Conservation (phyloP, 305 asterid genomes). For the Fraxinus paxiana region DNA sequence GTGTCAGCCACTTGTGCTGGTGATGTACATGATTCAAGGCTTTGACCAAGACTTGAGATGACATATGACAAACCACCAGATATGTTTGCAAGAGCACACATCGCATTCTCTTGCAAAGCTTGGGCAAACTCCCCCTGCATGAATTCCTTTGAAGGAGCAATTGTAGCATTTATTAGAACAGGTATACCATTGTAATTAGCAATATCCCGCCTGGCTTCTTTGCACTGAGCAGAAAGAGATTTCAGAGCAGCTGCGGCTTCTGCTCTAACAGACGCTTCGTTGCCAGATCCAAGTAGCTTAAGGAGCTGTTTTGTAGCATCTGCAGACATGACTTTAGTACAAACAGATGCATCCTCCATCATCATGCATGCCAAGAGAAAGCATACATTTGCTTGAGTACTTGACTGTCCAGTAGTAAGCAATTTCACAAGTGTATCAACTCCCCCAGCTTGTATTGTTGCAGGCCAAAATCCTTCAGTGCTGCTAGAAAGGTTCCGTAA, state of each 20-base stretch:
- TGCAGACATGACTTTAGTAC: slow-evolving; percentile 73
- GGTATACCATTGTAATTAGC: slow-evolving; percentile 90
- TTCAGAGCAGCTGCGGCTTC: slow-evolving; percentile 97
- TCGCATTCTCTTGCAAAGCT: slow-evolving; percentile 98
- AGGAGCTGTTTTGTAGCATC: slow-evolving; percentile 87
- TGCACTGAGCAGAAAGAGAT: slow-evolving; percentile 94
- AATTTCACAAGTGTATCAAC: slow-evolving; percentile 82
- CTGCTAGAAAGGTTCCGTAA: slow-evolving; percentile 80
- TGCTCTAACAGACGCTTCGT: slow-evolving; percentile 92
- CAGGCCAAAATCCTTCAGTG: slow-evolving; percentile 97
- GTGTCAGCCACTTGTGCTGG: slow-evolving; percentile 98
- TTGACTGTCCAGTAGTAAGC: slow-evolving; percentile 77
- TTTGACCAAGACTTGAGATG: slow-evolving; percentile 95
- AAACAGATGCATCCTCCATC: slow-evolving; percentile 94
- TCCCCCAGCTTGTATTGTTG: slow-evolving; percentile 82
- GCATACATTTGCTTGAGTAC: slow-evolving; percentile 94
- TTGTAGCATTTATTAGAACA: slow-evolving; percentile 88
- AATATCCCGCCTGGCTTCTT: slow-evolving; percentile 83
- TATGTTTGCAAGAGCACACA: slow-evolving; percentile 99
- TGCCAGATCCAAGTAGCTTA: slow-evolving; percentile 78
- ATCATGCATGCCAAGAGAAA: slow-evolving; percentile 94
- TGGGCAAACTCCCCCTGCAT: slow-evolving; percentile 99
- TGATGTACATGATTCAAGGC: slow-evolving; percentile 91
- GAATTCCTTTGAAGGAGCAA: slow-evolving; percentile 98
- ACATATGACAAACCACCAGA: slow-evolving; percentile 96